These are phyloP conservation scores for Lepidium sativum DNA, from an alignment of 345 rosid species.

Conservation along the genomic window DNA sequence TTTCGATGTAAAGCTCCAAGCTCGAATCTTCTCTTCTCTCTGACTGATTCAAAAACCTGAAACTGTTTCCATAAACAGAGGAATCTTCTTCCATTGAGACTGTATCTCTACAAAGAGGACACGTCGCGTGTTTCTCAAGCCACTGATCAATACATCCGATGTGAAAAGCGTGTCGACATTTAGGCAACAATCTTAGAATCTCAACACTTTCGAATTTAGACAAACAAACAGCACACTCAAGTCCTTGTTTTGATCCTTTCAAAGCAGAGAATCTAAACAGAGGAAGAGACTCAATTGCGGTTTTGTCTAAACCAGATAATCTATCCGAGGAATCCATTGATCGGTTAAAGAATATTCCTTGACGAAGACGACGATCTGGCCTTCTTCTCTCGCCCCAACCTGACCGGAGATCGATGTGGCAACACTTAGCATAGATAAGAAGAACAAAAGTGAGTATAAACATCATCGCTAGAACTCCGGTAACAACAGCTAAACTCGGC, in stretches of 20 bases:
- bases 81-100: constrained; percentile 48
- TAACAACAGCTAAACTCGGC: constrained; percentile 81
- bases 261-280: constrained; percentile 77
- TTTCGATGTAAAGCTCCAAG: constrained; percentile 54
- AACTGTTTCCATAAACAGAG: constrained; percentile 47
- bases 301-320: constrained; percentile 75
- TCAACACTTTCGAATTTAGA: constrained; percentile 78
- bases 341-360: constrained; percentile 23
- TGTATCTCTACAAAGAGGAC: constrained; percentile 70
- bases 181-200: constrained; percentile 64
- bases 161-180: constrained; percentile 85
- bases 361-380: not conserved
- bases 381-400: constrained; percentile 16
- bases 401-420: constrained; percentile 35
- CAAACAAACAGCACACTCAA: constrained; percentile 81
- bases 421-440: constrained; percentile 59
- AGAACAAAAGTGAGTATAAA: constrained; percentile 57
- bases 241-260: constrained; percentile 64
- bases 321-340: constrained; percentile 31
- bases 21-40: constrained; percentile 39
- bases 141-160: constrained; percentile 76
- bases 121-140: constrained; percentile 86
- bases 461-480: constrained; percentile 63
- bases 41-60: constrained; percentile 46
- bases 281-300: constrained; percentile 73